Base-by-base conservation (phyloP, 148 eudicot species). In the Rhododendron vialii region DNA sequence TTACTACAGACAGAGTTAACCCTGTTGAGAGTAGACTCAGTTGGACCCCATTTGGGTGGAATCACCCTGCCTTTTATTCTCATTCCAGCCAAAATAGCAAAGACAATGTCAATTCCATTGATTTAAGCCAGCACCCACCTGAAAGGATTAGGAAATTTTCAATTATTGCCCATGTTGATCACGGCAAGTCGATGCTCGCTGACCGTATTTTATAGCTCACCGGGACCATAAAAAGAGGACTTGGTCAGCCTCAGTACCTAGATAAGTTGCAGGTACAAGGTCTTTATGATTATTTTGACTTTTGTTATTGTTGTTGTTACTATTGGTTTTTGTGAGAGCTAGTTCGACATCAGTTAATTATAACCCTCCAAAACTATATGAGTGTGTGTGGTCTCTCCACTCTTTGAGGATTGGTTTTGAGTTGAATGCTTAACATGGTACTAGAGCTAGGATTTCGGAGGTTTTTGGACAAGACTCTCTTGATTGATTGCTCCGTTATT, bases 81-180 rank as follows among this genome's bases (percentile, higher is more conserved):
- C 89, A 91, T 76, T 82, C 93, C 85, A 88, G 92, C 50, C 89
- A 90, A n/a, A 75, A 67, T 51, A 79, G 83, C 15, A 87, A 83
- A 86, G 93, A 90, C n/a, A 91, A 90, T 80, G 86, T 77, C 7
- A 81, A 75, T n/a, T 78, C 71, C 55, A 80, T 94, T 30, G 98
- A 96, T 87, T 91, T 96, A 82, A 89, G 88, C 80, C 89, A 94
- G 83, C 95, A 89, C 87, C 96, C 98, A 17, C 69, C 93, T 33
- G 98, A 96, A 7, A 94, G 84, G 84, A 94, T 96, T 45, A 92
- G 98, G 0, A 96, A 96, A 28, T 96, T 96, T 33, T 96, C 99
- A 18, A 95, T 96, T 48, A 95, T 96, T 82, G 98, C 98, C 10
- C 99, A 95, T 86, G 97, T 96, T 41, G 99, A 96, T 88, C 99